Base-by-base conservation (phyloP, 192 early-diverging fungal genomes). In the Coemansia guatemalensis region DNA sequence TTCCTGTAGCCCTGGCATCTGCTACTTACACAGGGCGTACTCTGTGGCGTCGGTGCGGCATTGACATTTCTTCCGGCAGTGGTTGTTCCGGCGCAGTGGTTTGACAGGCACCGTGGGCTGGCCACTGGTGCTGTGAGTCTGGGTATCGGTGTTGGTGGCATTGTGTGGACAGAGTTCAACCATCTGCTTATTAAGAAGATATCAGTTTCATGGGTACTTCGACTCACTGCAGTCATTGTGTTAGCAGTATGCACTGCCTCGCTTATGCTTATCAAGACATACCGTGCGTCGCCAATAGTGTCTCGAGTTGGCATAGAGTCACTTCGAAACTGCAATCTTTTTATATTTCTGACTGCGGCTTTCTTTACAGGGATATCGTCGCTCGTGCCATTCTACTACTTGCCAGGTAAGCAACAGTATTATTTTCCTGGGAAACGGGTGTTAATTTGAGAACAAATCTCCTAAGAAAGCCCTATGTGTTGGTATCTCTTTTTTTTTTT, bases 111-210 rank as follows among this genome's bases (percentile, higher is more conserved):
- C 11, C 75, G 84, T 41, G 86, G 83, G 3, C 48, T 86, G 12
- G 87, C 87, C 4, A 57, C 84, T 1, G 87, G 87, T 8, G 74
- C 83, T 30, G 77, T 82, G n/a, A 72, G 77, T 23, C 60, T 87
- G 48, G 92, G 92, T 3, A 78, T 84, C 9, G 92, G 92, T 18
- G 65, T 90, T 51, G 92, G 92, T 41, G 91, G 90, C 1, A 70
- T 92, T 8, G 78, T 84, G 21, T 73, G 90, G 61, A 75, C 85
- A 1, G 83, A 84, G n/a, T 69, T 91, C 23, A 81, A 82, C 59
- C 83, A 82, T 24, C 29, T 68, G 26, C 75, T 92, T 12, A 78
- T 92, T 26, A 69, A 74, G 24, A 60, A 47, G 7, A 41, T 88
- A 14, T 90, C 87, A 1, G 69, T 81, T 21, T 47, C 58, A 5